phyloP scores from a whole-genome alignment of 768 basidiomycete genomes.

The Hypholoma sublateritium region DNA sequence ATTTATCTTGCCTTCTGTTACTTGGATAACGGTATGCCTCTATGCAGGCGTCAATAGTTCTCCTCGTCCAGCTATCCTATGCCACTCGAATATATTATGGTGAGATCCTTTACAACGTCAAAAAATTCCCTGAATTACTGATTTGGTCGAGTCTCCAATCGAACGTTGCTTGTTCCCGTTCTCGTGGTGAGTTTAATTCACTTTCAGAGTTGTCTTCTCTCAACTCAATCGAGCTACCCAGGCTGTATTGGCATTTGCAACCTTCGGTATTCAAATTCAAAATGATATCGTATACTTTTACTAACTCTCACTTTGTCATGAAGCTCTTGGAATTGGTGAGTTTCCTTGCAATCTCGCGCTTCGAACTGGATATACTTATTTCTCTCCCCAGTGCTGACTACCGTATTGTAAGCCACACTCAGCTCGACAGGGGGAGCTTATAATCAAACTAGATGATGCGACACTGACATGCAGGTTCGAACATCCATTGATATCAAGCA shows the following conservation, averaged over 20 bases:
- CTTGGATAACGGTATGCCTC: no score
- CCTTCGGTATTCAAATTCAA: no score
- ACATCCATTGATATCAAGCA: neutral
- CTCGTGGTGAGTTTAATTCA: neutral
- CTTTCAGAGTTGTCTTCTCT: no score
- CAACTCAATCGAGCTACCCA: no score
- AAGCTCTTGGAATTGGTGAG: neutral
- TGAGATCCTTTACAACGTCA: neutral
- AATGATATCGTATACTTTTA: no score
- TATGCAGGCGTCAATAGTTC: neutral
- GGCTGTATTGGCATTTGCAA: no score
- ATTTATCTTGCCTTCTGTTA: no score
- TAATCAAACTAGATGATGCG: no score
- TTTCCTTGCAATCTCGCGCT: neutral
- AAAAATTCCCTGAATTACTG: no score
- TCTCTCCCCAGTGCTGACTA: neutral
- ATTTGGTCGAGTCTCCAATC: neutral
- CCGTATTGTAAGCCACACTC: neutral
- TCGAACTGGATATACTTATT: no score
- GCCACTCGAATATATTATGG: constrained; percentile 5
- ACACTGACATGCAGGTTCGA: neutral
- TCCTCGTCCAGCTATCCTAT: constrained; percentile 6
- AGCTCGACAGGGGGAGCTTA: neutral
- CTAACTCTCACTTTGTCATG: no score
- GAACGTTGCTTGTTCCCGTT: neutral